phyloP scores from a whole-genome alignment of 148 eudicot genomes.

The Polygonum maritimum region DNA sequence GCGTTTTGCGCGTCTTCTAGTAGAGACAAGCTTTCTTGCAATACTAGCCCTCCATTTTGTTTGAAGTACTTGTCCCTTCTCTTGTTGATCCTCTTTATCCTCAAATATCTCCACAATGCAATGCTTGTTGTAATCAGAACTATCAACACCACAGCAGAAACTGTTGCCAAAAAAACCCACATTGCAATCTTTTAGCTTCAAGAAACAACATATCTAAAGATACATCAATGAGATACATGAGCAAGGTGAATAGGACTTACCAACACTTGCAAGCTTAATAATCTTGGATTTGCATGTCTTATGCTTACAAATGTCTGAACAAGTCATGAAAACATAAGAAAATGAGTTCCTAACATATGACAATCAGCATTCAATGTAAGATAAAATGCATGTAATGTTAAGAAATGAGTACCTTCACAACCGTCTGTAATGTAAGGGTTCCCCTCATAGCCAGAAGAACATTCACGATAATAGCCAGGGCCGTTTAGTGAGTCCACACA shows the following conservation, averaged over 20 bases:
- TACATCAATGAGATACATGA: not conserved
- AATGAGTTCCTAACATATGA: not conserved
- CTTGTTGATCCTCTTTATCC: conserved; percentile 4
- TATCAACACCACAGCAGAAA: not conserved
- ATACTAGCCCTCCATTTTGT: conserved; percentile 1
- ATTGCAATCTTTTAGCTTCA: too few species aligned
- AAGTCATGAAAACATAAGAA: not conserved
- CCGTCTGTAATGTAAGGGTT: not conserved
- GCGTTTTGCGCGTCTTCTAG: not conserved
- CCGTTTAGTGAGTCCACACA: not conserved
- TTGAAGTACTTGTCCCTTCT: not conserved
- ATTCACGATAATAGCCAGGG: not conserved
- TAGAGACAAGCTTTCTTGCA: not conserved
- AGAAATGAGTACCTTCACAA: not conserved
- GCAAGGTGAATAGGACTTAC: not conserved
- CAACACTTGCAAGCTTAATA: not conserved
- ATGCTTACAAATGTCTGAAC: not conserved
- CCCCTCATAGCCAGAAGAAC: not conserved
- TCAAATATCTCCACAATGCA: not conserved
- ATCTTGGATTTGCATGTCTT: not conserved
- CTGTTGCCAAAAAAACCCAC: not conserved
- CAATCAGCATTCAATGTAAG: too few species aligned
- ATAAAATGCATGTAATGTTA: not conserved
- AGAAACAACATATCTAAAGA: not conserved
- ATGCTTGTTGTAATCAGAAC: not conserved